Evolutionary conservation across 2,329 filamentous ascomycete species (phyloP), one percentile per base, ranked within the genome.

Genomic region (Rhinocladiella mackenziei): DNA sequence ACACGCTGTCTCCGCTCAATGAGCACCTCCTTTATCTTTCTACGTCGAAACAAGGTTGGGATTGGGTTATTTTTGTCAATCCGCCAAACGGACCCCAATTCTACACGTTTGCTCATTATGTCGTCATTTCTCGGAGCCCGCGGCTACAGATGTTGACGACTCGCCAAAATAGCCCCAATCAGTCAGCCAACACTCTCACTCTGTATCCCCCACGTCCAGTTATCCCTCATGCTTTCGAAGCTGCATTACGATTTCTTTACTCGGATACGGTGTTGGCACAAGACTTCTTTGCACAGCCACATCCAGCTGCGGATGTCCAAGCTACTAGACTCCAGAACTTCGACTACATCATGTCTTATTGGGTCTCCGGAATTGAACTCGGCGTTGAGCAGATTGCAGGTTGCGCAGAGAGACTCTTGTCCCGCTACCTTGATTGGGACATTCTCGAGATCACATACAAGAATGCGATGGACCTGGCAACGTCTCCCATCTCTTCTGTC

Each of bases 331-430:
- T 43, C n/a, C 44, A 53, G 28, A 45, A 50, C 18, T 43, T 57
- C 11, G 50, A 54, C 18, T 57, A 57, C 39, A 40, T 54, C 23
- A 32, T 57, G 48, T 57, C 55, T 5, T 56, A 57, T 31, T 57
- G 55, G 55, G 45, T 53, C 8, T 39, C 55, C 26, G 55, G 55
- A 9, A 43, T 57, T 28, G 52, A 54, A 42, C 47, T 57, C 11
- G 55, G 55, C 18, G 26, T 56, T 25, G 50, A 54, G 17, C 46
- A 43, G 9, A 47, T 57, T 25, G 46, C 41, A n/a, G 34, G 37
- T 10, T 51, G 53, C 20, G 47, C 53, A 19, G 51, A 51, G 33
- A 45, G 44, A 28, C 48, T 57, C 17, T 28, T 57, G 32, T 25
- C 32, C 14, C 45, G 39, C 30, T 42, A 50, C 23, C 36, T 56